Evolutionary conservation across 2,329 filamentous ascomycete genomes (phyloP).

Genomic region (Cytospora schulzeri): DNA sequence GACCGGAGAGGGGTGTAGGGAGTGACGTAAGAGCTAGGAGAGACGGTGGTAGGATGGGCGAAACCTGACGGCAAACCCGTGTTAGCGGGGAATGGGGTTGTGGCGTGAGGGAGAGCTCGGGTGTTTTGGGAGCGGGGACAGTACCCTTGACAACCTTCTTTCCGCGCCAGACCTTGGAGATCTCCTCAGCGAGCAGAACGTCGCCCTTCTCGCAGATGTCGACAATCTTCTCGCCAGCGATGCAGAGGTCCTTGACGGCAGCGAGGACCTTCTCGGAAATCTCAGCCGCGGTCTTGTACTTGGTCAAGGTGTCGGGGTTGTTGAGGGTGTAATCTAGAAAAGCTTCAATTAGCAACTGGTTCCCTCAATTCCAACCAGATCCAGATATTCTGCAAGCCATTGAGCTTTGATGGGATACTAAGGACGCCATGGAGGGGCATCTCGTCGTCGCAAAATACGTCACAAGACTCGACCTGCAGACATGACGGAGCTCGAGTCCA

Average conservation of each 20-base stretch:
- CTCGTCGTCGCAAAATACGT: neutral
- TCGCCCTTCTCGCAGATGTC: constrained; percentile 95
- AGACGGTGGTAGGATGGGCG: constrained; percentile 92
- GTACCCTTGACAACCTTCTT: constrained; percentile 93
- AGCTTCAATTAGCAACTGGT: constrained; percentile 18
- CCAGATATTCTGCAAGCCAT: constrained; percentile 1
- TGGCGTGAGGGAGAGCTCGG: constrained; percentile 2
- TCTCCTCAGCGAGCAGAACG: constrained; percentile 89
- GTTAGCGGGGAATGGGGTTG: constrained; percentile 1
- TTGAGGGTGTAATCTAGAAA: constrained; percentile 81
- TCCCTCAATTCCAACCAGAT: neutral
- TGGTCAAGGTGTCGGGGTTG: constrained; percentile 94
- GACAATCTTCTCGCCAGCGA: constrained; percentile 88
- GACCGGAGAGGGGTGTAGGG: constrained; percentile 92
- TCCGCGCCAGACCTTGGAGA: constrained; percentile 94
- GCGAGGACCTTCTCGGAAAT: constrained; percentile 97
- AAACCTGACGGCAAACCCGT: constrained; percentile 60
- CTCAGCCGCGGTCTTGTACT: constrained; percentile 95
- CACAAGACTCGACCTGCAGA: neutral
- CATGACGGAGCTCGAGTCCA: constrained; percentile 4
- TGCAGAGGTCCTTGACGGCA: constrained; percentile 72
- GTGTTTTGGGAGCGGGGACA: constrained; percentile 33
- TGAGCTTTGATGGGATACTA: neutral
- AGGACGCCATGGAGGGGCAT: neutral
- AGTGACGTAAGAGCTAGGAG: constrained; percentile 90